A percentile compares a stretch with the other conserved stretches of the same genome.
Evolutionary conservation across 1,139 yeast genomes (phyloP).

Genomic region (Lodderomyces parapsilosis): DNA sequence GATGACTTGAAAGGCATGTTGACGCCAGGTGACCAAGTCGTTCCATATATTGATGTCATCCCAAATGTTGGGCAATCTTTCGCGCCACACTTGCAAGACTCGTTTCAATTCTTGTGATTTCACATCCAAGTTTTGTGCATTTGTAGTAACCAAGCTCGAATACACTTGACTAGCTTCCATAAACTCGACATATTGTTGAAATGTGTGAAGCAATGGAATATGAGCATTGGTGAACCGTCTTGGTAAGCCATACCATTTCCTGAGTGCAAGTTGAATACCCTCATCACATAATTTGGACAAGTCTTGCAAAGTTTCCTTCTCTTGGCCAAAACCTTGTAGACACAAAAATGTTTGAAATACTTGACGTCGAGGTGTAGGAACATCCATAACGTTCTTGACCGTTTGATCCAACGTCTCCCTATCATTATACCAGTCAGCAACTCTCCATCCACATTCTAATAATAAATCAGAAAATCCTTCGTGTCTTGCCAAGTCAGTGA

Average conservation of each 20-base stretch:
- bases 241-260: conserved; percentile 94
- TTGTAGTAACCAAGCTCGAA: conserved; percentile 83
- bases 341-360: conserved; percentile 92
- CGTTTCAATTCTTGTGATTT: conserved; percentile 93
- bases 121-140: conserved; percentile 86
- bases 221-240: conserved; percentile 79
- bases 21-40: conserved; percentile 97
- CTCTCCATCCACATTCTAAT: conserved; percentile 98
- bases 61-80: conserved; percentile 93
- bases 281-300: conserved; percentile 88
- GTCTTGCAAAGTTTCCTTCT: conserved; percentile 77
- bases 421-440: conserved; percentile 97
- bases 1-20: conserved; percentile 96
- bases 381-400: conserved; percentile 95
- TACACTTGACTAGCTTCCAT: conserved; percentile 97
- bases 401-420: conserved; percentile 93
- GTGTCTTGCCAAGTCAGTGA: conserved; percentile 94
- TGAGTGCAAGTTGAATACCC: conserved; percentile 88
- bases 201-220: conserved; percentile 84
- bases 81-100: conserved; percentile 96
- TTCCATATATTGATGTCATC: conserved; percentile 98
- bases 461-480: conserved; percentile 95
- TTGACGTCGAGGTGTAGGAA: conserved; percentile 96
- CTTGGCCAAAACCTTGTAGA: conserved; percentile 90
- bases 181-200: conserved; percentile 96